phyloP scores from a whole-genome alignment of 495 filamentous ascomycete genomes.

The Haplographium delicatum region DNA sequence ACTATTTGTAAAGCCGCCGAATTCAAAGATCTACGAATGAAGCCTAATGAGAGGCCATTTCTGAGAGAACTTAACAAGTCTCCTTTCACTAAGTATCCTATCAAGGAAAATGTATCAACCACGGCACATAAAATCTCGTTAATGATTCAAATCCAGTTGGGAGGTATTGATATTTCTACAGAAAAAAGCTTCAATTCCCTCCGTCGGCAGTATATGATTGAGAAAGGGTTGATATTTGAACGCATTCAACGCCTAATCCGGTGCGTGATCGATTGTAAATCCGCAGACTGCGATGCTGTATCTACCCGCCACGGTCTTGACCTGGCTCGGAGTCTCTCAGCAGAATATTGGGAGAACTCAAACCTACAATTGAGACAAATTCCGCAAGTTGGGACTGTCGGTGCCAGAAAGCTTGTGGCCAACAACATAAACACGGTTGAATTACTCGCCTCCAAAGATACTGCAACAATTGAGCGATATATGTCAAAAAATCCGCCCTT shows the following conservation, averaged over 20 bases:
- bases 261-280: constrained; percentile 82
- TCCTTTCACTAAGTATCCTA: constrained; percentile 64
- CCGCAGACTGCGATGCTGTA: constrained; percentile 59
- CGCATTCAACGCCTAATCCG: constrained; percentile 70
- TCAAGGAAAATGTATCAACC: constrained; percentile 69
- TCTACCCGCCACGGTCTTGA: constrained; percentile 68
- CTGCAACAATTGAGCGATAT: constrained; percentile 68
- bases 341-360: constrained; percentile 81
- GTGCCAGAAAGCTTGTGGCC: constrained; percentile 69
- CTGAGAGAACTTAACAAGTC: constrained; percentile 82
- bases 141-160: constrained; percentile 76
- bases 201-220: constrained; percentile 56
- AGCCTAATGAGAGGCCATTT: constrained; percentile 63
- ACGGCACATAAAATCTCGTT: constrained; percentile 83
- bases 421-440: constrained; percentile 68
- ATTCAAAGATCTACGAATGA: constrained; percentile 72
- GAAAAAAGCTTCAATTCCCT: constrained; percentile 54
- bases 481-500: constrained; percentile 80
- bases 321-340: constrained; percentile 69
- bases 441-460: constrained; percentile 60
- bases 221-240: constrained; percentile 69
- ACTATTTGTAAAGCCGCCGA: constrained; percentile 67
- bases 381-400: constrained; percentile 70
- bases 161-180: constrained; percentile 62
- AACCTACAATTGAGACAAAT: constrained; percentile 84